Percentiles rank a stretch among this genome's conserved stretches.
Conservation (phyloP, 176 grass and related monocot species). For the Paspalum vaginatum region DNA sequence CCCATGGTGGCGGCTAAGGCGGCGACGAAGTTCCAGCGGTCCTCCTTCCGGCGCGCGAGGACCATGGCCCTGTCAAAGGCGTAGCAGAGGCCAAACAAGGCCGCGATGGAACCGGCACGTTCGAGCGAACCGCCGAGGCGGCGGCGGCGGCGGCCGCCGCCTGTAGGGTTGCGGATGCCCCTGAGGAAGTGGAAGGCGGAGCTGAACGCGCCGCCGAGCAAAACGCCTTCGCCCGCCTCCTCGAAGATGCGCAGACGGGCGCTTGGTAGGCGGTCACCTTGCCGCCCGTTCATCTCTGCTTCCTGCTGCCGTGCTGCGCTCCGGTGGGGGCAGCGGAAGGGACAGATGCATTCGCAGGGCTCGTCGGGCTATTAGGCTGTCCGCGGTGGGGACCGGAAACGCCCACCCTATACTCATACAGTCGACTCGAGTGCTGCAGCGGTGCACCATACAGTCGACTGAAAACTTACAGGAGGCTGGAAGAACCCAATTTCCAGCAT, state of each 20-base stretch:
- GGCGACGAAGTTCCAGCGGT: constrained; percentile 65
- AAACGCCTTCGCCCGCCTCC: neutral
- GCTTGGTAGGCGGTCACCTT: neutral
- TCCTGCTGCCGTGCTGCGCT: neutral
- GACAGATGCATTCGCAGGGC: no score
- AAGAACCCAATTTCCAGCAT: no score
- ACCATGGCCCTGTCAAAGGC: neutral
- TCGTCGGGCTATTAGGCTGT: no score
- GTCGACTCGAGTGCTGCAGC: no score
- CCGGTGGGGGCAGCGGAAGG: no score
- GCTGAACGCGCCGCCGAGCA: neutral
- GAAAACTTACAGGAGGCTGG: no score
- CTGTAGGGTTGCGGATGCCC: neutral
- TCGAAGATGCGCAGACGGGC: rapidly evolving
- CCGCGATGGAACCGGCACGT: neutral
- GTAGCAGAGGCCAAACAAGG: neutral
- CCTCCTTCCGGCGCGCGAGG: constrained; percentile 54
- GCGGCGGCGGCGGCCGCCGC: neutral
- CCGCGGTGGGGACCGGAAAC: no score
- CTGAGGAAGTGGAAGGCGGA: neutral
- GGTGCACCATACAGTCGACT: no score
- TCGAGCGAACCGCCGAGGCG: neutral
- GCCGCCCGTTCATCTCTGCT: neutral
- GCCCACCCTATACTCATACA: no score
- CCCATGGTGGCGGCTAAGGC: constrained; percentile 50